Percentiles rank a stretch among this genome's conserved stretches.
Conservation (phyloP, 2,329 filamentous ascomycete genomes). For the Stenocarpella maydis region DNA sequence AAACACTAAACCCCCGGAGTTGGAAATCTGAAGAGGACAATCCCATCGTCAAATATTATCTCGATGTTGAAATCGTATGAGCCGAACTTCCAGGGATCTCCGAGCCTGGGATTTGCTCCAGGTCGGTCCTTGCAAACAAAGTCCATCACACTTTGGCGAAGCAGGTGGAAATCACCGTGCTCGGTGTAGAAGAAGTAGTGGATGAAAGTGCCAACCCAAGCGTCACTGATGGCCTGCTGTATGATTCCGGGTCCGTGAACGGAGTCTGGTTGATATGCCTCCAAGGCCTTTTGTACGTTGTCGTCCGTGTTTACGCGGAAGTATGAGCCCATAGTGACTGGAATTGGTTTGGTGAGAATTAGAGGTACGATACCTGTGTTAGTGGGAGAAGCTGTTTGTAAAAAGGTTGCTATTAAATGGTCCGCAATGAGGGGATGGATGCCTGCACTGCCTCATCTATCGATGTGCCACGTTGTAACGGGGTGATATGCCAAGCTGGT, state of each 20-base stretch:
- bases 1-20: conserved; percentile 32
- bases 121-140: neutral
- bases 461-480: too few species aligned
- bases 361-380: too few species aligned
- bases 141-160: conserved; percentile 6
- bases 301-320: too few species aligned
- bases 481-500: too few species aligned
- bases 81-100: neutral
- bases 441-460: too few species aligned
- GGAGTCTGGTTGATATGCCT: too few species aligned
- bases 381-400: too few species aligned
- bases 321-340: too few species aligned
- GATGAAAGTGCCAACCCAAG: neutral
- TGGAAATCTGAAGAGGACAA: conserved; percentile 1
- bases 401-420: too few species aligned
- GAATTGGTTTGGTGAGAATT: too few species aligned
- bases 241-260: neutral
- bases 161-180: neutral
- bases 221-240: neutral
- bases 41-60: conserved; percentile 1
- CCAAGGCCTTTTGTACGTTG: too few species aligned
- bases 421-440: too few species aligned
- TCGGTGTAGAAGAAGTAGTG: neutral
- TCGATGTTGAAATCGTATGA: conserved; percentile 9
- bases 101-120: conserved; percentile 3